These are phyloP conservation scores for Hortiboletus rubellus DNA, from an alignment of 1,284 basidiomycete species.

Conservation along the genomic window DNA sequence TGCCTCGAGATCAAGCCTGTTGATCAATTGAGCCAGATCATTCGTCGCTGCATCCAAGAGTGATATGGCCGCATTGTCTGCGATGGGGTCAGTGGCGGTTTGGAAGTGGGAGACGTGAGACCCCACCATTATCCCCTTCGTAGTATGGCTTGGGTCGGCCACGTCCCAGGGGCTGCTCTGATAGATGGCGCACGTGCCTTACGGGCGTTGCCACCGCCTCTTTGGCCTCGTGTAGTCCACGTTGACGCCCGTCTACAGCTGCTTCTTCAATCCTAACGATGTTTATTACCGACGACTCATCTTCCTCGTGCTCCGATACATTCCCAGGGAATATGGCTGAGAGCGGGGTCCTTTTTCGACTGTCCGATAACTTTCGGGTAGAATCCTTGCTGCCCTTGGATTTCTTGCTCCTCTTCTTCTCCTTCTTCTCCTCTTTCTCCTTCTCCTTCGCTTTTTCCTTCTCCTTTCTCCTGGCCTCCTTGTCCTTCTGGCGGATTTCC, in stretches of 20 bases:
- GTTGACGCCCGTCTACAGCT: constrained; percentile 50
- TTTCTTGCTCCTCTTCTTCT: constrained; percentile 27
- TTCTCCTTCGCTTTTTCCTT: constrained; percentile 13
- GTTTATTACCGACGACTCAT: constrained; percentile 27
- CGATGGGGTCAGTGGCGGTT: constrained; percentile 9
- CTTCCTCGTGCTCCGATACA: constrained; percentile 15
- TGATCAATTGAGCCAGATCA: constrained; percentile 74
- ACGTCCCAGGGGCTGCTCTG: constrained; percentile 59
- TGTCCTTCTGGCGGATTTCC: constrained; percentile 50
- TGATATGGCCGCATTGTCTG: constrained; percentile 55
- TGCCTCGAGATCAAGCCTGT: constrained; percentile 69
- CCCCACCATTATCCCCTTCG: constrained; percentile 49
- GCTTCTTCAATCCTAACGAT: constrained; percentile 53
- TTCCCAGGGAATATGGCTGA: constrained; percentile 50
- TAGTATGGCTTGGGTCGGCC: constrained; percentile 51
- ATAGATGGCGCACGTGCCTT: constrained; percentile 52
- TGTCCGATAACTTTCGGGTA: constrained; percentile 38
- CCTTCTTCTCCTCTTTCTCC: constrained; percentile 1
- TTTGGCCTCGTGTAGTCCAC: constrained; percentile 27
- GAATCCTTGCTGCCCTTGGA: constrained; percentile 29
- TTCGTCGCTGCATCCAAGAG: constrained; percentile 74
- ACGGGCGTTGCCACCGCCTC: constrained; percentile 44
- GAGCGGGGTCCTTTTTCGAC: constrained; percentile 48
- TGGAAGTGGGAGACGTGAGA: constrained; percentile 8
- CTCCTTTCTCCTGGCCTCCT: constrained; percentile 28